Evolutionary conservation across 768 basidiomycete species (phyloP), one percentile per base, ranked within the genome.

Genomic region (Megacollybia marginata): DNA sequence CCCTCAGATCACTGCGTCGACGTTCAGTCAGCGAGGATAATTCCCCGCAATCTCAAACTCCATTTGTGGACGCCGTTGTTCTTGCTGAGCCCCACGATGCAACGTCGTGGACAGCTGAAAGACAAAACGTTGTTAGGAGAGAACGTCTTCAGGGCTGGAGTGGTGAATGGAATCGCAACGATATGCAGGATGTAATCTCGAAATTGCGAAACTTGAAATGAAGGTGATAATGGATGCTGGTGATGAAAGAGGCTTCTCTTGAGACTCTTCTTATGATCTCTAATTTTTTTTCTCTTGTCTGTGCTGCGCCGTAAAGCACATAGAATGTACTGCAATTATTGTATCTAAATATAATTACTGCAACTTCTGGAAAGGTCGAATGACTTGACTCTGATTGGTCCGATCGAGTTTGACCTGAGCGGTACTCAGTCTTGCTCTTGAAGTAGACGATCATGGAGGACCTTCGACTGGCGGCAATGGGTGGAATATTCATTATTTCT

Each of bases 401-500:
- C 2, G 35, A 36, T 36, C 16, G 38, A 18, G 15, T 8, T 15
- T 18, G 38, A 40, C 38, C 38, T 13, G 15, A 15, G 38, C 38
- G 38, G 38, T 40, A 40, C 38, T 40, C 38, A 8, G 38, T 8
- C 18, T 8, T 18, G 38, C 13, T 13, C 38, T 18, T 40, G 15
- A 18, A 40, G 15, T 5, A 40, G 15, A 40, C 18, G 38, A 16
- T 9, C 23, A n/a, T 16, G 23, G n/a, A 16, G 18, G 16, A 13
- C 4, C 36, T 31, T 15, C 47, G 36, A 4, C 34, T 40, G 13
- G 36, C 47, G 5, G 51, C 51, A 18, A 56, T 62, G 50, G 49
- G 42, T 23, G 72, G 76, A 12, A 78, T 82, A 67, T 55, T 75
- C 5, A 61, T 69, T 28, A 81, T 88, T 47, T 89, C 86, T 36